phyloP scores from a whole-genome alignment of 208 protist species.

The Perkinsela sp. region DNA sequence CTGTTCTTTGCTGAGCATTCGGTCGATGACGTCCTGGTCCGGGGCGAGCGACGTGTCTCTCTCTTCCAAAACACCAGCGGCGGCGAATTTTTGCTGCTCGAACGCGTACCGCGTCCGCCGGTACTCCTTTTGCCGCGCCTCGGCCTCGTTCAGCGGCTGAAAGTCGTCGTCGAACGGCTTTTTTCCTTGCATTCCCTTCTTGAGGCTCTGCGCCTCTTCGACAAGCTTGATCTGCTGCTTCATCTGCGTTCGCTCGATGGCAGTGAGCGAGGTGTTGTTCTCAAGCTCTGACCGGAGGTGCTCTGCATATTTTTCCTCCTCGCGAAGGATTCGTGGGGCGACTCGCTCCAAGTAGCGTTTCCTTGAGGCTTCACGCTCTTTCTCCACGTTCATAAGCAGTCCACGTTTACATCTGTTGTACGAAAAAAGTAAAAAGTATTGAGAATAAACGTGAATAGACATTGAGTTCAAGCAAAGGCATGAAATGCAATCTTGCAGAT shows the following conservation, averaged over 20 bases:
- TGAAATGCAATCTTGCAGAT: too few relatives aligned
- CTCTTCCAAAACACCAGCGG: neutral
- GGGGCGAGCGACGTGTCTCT: neutral
- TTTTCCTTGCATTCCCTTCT: neutral
- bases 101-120: neutral
- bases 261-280: neutral
- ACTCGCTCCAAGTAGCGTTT: neutral
- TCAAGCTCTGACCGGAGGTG: neutral
- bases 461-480: too few relatives aligned
- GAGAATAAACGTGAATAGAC: too few relatives aligned
- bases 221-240: neutral
- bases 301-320: neutral
- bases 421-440: too few relatives aligned
- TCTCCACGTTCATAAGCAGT: neutral
- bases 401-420: too few relatives aligned
- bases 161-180: neutral
- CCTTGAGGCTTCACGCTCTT: neutral
- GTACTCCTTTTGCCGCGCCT: neutral
- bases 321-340: neutral
- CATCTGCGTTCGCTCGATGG: neutral
- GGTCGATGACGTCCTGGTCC: neutral
- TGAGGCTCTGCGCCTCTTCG: neutral
- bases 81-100: neutral
- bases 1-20: too few relatives aligned
- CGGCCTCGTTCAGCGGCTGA: neutral